Evolutionary conservation across 2,329 filamentous ascomycete genomes (phyloP), one percentile per base, ranked within the genome.

Genomic region (Acephala macrosclerotiorum): DNA sequence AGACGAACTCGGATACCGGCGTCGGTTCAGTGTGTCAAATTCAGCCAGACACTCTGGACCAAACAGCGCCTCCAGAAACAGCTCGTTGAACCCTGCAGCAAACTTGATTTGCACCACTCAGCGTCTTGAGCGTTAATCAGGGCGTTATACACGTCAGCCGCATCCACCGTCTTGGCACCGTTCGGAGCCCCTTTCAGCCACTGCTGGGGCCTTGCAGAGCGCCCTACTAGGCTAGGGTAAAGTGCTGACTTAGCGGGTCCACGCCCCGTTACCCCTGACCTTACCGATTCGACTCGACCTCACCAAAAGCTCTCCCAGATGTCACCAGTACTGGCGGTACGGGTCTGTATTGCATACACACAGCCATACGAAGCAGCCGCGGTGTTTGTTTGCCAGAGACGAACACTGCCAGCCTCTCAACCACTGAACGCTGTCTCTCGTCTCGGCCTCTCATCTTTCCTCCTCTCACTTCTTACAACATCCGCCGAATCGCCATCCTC

Each of bases 81-180:
- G 42, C 16, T 51, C n/a, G 18, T 51, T 12, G 18, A 25, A 55
- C 51, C 51, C 51, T 55, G 33, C 51, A 55, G 25, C 51, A 33
- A 29, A 29, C 51, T 29, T 22, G 16, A 55, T 55, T n/a, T 55
- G 51, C 4, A 16, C 49, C 26, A 55, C 2, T 5, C 25, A 20
- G 51, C 26, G 25, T 60, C 58, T 33, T 14, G 35, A 12, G 35
- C 12, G 20, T 18, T 20, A 25, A 18, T 42, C n/a, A 8, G 36
- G 29, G 22, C 35, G 40, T 59, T 51, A 49, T 64, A 61, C 61
- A 64, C 64, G 55, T 68, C 64, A 66, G 66, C 66, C 64, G 61
- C 59, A 62, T 64, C 64, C 66, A 62, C 66, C 18, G 11, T 60
- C 60, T 63, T 63, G 64, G 60, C 56, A 63, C 56, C 53, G 18